Base-by-base conservation (phyloP, 257 asterid species). In the Capsicum rhomboideum region DNA sequence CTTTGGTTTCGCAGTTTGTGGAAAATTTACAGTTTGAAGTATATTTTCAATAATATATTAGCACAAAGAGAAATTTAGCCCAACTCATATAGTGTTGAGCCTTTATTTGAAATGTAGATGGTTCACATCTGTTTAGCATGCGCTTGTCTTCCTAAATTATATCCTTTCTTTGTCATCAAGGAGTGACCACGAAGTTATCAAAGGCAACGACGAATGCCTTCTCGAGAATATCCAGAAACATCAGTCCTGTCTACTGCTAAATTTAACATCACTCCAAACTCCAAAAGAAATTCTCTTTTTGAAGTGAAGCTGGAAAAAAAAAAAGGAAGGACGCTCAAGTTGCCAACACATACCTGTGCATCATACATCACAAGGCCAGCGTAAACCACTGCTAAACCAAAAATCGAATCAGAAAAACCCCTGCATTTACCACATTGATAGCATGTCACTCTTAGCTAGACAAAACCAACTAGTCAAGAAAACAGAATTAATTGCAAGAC, bases 301-400 rank as follows among this genome's bases (percentile, higher is more conserved):
- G 74, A 44, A 79, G 77, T 58, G 49, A 59, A 16, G n/a, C 8
- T 18, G 10, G 21, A 8, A 34, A 44, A 61, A 18, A 18, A 34
- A 26, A 44, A 55, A 34, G 34, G 26, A 79, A 66, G 75, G 34
- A 50, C 29, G 40, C 10, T 46, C 16, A 82, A 49, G 40, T 28
- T 83, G 49, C 20, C 56, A 44, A 71, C 66, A 82, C 94, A 81
- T 90, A 94, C 99, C 99, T 96, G 99, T 13, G 99, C 94, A 84
- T 96, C 99, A 46, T 93, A 93, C 98, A 94, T 96, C 84, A 90
- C 80, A 68, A 96, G 94, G 91, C 92, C 67, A 10, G 99, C 98
- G 54, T 94, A 96, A 85, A 96, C 93, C 78, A 90, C 95, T 34
- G 99, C 98, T 77, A 93, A 84, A 61, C 99, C 99, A 53, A 94